A percentile compares a stretch with the other conserved stretches of the same genome.
Conservation (phyloP, 768 basidiomycete species). For the Russula olivacea region DNA sequence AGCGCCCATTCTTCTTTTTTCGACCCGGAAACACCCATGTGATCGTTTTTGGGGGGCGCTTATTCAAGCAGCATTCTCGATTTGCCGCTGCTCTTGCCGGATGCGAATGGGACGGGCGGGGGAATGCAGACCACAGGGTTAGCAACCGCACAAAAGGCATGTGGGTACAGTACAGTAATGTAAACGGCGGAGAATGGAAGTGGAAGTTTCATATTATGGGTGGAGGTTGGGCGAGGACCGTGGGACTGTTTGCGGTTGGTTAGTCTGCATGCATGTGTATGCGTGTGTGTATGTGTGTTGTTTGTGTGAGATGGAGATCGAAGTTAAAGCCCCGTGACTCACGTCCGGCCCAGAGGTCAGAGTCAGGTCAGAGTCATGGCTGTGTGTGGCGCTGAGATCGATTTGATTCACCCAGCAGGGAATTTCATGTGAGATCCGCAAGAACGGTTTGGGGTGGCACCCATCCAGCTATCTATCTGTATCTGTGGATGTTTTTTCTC, state of each 20-base stretch:
- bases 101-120: neutral
- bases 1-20: neutral
- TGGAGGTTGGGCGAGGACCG: neutral
- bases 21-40: constrained; percentile 1
- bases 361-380: neutral
- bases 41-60: neutral
- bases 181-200: constrained; percentile 1
- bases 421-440: constrained; percentile 1
- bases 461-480: neutral
- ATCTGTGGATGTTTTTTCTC: neutral
- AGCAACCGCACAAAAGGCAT: neutral
- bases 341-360: neutral
- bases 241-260: neutral
- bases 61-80: constrained; percentile 9
- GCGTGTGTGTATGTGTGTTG: neutral
- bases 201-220: neutral
- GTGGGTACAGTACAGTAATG: neutral
- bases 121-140: neutral
- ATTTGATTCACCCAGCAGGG: neutral
- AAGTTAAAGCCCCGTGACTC: constrained; percentile 2
- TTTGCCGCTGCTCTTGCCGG: neutral
- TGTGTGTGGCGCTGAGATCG: constrained; percentile 3
- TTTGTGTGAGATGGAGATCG: constrained; percentile 10
- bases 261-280: neutral
- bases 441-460: neutral